Evolutionary conservation across 2,329 filamentous ascomycete species (phyloP), one percentile per base, ranked within the genome.

Genomic region (Colletotrichum liaoningense): DNA sequence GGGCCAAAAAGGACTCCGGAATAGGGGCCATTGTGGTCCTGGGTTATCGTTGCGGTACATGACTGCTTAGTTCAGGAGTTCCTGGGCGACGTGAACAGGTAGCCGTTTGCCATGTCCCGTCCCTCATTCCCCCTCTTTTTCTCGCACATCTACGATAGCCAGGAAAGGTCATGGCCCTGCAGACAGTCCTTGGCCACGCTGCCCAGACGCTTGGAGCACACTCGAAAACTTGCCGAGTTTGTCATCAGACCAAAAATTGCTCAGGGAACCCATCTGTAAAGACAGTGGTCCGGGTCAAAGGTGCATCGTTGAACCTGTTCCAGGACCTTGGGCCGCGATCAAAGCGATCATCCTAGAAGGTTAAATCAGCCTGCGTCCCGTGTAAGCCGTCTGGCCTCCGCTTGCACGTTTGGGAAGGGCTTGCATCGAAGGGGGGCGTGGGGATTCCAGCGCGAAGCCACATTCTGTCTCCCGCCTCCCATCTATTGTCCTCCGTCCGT

Each of bases 401-500:
- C 63, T 19, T 46, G n/a, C 26, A 63, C 14, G 58, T 59, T 46
- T 63, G 54, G 54, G 54, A 69, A 46, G 38, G 38, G 59, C 67
- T 58, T 69, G 54, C 66, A 55, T 69, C 24, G 14, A 12, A 68
- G 16, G 24, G 24, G 19, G 54, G 42, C 22, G 59, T 35, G 55
- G 55, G 56, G 38, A 54, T 26, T 58, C 38, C 54, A 8, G 55
- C 70, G 42, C 30, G 33, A 52, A 42, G 56, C 67, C 60, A 62
- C 70, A 57, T 70, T 60, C 60, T 73, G 56, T 22, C 67, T 65
- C 24, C 33, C 46, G 56, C 35, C 49, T 65, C 46, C 67, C 70
- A 56, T 73, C 67, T 26, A 67, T n/a, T 66, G 55, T 71, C 67
- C n/a, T 62, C 56, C 71, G 56, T 73, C 71, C 35, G 67, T 62